Conservation (phyloP, 257 asterid species). For the Penstemon eatonii region DNA sequence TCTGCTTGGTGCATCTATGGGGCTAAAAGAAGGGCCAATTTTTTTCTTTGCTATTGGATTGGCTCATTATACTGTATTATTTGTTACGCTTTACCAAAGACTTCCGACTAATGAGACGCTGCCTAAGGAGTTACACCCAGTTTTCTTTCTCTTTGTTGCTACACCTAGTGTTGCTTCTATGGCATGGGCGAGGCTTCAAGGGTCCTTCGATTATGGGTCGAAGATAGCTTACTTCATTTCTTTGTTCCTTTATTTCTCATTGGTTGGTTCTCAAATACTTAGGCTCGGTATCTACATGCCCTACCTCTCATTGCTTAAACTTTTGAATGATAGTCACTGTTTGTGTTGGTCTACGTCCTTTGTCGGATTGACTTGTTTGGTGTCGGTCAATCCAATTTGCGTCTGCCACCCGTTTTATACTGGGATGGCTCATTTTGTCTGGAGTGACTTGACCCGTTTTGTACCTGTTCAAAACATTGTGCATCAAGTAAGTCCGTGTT, state of each 20-base stretch:
- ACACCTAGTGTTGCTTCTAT: constrained; percentile 79
- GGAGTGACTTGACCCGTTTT: constrained; percentile 19
- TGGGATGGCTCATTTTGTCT: neutral
- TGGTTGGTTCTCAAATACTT: constrained; percentile 41
- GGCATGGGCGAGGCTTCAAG: constrained; percentile 74
- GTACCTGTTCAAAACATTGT: neutral
- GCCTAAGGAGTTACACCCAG: constrained; percentile 75
- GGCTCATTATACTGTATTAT: constrained; percentile 66
- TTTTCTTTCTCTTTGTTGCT: constrained; percentile 79
- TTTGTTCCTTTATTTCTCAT: constrained; percentile 65
- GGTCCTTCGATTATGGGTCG: constrained; percentile 58
- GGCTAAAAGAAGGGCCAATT: constrained; percentile 67
- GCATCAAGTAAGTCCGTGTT: too few relatives aligned
- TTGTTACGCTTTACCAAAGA: constrained; percentile 74
- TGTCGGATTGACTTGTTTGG: constrained; percentile 9
- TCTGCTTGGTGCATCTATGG: constrained; percentile 75
- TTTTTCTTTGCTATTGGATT: constrained; percentile 75
- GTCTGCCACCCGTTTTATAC: too few relatives aligned
- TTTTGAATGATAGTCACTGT: too few relatives aligned
- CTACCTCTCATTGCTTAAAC: neutral
- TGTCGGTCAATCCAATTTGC: constrained; percentile 33
- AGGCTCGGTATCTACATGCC: neutral
- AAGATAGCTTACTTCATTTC: constrained; percentile 63
- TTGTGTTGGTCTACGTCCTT: neutral
- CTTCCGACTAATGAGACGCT: constrained; percentile 72